Evolutionary conservation across 2,329 filamentous ascomycete species (phyloP).

Genomic region (Neopestalotiopsis sp.): DNA sequence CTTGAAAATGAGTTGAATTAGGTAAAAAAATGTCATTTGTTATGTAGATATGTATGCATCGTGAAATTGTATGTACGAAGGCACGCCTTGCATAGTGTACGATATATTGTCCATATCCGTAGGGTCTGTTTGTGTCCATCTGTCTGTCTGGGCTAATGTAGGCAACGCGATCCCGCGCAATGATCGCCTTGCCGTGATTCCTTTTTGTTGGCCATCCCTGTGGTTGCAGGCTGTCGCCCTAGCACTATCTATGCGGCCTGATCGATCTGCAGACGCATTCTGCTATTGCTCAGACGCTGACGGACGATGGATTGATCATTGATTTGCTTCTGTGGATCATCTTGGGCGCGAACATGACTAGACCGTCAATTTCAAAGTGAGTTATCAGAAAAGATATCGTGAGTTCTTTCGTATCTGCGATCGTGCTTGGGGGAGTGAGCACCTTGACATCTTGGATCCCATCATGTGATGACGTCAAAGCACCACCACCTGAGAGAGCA

Average conservation of each 20-base stretch:
- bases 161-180: conserved; percentile 15
- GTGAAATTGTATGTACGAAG: no score
- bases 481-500: neutral
- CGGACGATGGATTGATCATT: neutral
- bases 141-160: neutral
- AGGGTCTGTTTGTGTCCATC: neutral
- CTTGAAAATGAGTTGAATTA: no score
- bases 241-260: conserved; percentile 6
- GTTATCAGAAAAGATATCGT: neutral
- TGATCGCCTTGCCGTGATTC: conserved; percentile 26
- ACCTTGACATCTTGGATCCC: neutral
- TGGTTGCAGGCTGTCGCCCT: conserved; percentile 16
- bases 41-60: no score
- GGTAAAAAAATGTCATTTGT: no score
- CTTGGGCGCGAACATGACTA: neutral
- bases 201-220: conserved; percentile 21
- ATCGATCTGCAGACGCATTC: neutral
- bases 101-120: neutral
- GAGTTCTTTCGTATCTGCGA: neutral
- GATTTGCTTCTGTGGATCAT: neutral
- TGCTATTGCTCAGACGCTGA: neutral
- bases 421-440: neutral
- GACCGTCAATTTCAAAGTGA: neutral
- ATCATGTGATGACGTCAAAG: neutral
- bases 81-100: neutral